Evolutionary conservation across 2,329 filamentous ascomycete species (phyloP).

Genomic region (Ceratocystis colombiana): DNA sequence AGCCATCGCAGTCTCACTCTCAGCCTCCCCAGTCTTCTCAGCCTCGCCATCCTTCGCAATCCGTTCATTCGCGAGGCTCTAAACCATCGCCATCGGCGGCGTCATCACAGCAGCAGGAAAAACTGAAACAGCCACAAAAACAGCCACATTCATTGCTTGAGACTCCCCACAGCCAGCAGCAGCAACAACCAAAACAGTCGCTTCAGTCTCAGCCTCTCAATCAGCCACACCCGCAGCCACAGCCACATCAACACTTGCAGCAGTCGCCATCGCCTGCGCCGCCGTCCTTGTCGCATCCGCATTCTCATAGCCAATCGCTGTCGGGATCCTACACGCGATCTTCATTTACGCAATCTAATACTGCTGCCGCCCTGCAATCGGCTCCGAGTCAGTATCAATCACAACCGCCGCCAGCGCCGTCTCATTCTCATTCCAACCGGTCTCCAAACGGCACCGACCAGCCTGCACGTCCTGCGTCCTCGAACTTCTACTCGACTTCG

Average conservation of each 20-base stretch:
- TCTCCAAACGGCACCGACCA: slow-evolving; percentile 17
- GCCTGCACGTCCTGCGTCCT: slow-evolving; percentile 7
- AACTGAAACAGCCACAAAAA: background rate
- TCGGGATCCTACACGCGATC: background rate
- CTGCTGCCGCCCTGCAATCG: background rate
- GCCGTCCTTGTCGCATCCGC: background rate
- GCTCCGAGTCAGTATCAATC: background rate
- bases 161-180: background rate
- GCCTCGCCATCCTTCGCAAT: slow-evolving; percentile 20
- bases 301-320: background rate
- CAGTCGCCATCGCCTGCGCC: background rate
- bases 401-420: background rate
- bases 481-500: slow-evolving; percentile 20
- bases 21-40: slow-evolving; percentile 22
- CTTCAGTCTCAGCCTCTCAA: slow-evolving; percentile 9
- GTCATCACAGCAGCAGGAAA: background rate
- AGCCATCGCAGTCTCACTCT: background rate
- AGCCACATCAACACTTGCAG: slow-evolving; percentile 6
- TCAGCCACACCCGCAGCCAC: slow-evolving; percentile 16
- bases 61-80: slow-evolving; percentile 10
- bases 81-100: slow-evolving; percentile 11
- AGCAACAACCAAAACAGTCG: background rate
- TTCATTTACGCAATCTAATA: background rate
- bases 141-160: slow-evolving; percentile 3
- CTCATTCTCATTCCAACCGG: slow-evolving; percentile 14